Percentiles rank a stretch among this genome's conserved stretches.
Evolutionary conservation across 306 rosid genomes (phyloP).

Genomic region (Casuarina glauca): DNA sequence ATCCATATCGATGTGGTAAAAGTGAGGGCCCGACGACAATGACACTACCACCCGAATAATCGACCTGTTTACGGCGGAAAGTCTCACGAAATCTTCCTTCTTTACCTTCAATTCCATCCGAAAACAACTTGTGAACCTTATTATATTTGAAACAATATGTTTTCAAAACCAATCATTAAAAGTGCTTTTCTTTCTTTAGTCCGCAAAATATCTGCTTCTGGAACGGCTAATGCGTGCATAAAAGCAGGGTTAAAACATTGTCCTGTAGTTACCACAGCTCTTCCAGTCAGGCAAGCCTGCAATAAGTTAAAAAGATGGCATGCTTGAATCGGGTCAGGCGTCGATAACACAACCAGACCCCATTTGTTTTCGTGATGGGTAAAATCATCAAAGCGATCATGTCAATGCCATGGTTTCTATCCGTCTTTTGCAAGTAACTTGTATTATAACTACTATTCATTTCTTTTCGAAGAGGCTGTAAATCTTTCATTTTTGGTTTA

Average conservation of each 20-base stretch:
- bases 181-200: too few relatives aligned
- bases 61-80: too few relatives aligned
- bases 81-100: too few relatives aligned
- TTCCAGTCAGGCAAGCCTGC: conserved; percentile 57
- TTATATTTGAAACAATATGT: too few relatives aligned
- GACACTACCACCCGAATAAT: too few relatives aligned
- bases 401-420: not conserved
- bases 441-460: too few relatives aligned
- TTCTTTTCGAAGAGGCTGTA: not conserved
- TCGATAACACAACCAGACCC: not conserved
- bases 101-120: too few relatives aligned
- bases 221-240: conserved; percentile 80
- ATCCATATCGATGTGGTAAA: too few relatives aligned
- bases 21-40: too few relatives aligned
- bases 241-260: conserved; percentile 89
- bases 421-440: too few relatives aligned
- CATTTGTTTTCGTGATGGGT: conserved; percentile 1
- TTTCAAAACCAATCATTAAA: too few relatives aligned
- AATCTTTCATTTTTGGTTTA: not conserved
- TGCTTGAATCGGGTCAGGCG: not conserved
- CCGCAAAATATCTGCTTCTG: conserved; percentile 69
- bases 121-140: too few relatives aligned
- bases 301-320: conserved; percentile 23
- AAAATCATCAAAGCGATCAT: conserved; percentile 25
- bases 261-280: conserved; percentile 38